Base-by-base conservation (phyloP, 495 filamentous ascomycete species). In the Chaetomium cochliodes region DNA sequence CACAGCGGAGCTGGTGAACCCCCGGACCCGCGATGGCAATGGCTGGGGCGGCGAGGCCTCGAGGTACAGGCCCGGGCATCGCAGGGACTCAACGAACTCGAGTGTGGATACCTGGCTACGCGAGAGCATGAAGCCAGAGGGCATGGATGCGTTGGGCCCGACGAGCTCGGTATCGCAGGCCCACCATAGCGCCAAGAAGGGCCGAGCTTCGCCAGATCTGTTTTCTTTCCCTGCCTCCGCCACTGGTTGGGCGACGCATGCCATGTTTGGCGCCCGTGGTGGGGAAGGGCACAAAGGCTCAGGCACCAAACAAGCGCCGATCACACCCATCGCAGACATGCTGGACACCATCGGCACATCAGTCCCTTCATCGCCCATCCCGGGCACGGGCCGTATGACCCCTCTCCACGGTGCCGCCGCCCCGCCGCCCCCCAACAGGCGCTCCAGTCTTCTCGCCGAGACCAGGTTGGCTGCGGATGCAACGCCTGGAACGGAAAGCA, bases 51-150 rank as follows among this genome's bases (percentile, higher is more conserved):
- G 68, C 18, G 76, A 78, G 20, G 77, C 62, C 47, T 76, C 55
- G 18, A 33, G 25, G n/a, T 49, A 65, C 62, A 16, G 13, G 12
- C 4, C 49, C 2, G 30, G 12, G 6, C 18, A 23, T 39, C 56
- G 60, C 37, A 63, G 57, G 55, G 62, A 71, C 15, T 78, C 76
- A 15, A 57, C 63, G 8, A 54, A 70, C 3, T 75, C 73, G 11
- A 75, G 69, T 25, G 67, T 73, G 25, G 79, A 81, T 60, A 75
- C 77, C 25, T 82, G 80, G 80, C 69, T 81, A 57, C 70, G 69
- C 13, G 80, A 81, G 65, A 79, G 79, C 55, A 58, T 72, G 64
- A 77, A 78, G 56, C 76, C 79, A 58, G 41, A 69, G 47, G 57
- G 55, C 15, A 42, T 25, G 22, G 68, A 64, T 33, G 61, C 58